Base-by-base conservation (phyloP, 2,329 filamentous ascomycete genomes). In the Cercospora beticola region DNA sequence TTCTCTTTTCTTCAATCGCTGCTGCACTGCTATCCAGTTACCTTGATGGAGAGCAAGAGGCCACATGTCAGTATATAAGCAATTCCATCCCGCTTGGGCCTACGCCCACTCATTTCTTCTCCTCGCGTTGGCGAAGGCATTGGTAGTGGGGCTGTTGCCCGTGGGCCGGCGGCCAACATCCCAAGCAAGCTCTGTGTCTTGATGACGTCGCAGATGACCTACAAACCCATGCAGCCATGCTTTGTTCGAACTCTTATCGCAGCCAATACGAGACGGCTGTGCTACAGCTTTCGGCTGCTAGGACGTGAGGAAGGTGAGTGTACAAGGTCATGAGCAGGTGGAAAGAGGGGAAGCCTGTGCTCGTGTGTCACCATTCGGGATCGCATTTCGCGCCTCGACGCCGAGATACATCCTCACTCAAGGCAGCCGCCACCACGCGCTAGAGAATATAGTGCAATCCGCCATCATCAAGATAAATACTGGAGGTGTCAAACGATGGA, bases 271-370 rank as follows among this genome's bases (percentile, higher is more conserved):
- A 31, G n/a, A 9, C 21, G 9, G n/a, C 31, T 5, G 2, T 31
- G 31, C 56, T 59, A 10, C 8, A 59, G 28, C 56, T 59, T 30
- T 18, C 18, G 18, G 28, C n/a, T 1, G 5, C 30, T 21, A 59
- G 30, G n/a, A 23, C 30, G 56, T 59, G 56, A 59, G 31, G 28
- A 59, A 9, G 56, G 18, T 14, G n/a, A 36, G 18, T 30, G 28
- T 59, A 30, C 56, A 59, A 59, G 56, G 56, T 36, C 56, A 23
- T 36, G 56, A 23, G 18, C 56, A 21, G 12, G 30, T 59, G n/a
- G 30, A 59, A 59, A 59, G 56, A 59, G 56, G 56, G 56, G 56
- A 59, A 36, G 49, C 30, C 31, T 18, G 56, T 21, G 56, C 56
- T 59, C 28, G n/a, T 23, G 28, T 59, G 28, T 33, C 56, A 36